These are phyloP conservation scores for Clavariopsis aquatica DNA, from an alignment of 495 filamentous ascomycete genomes.

Conservation along the genomic window DNA sequence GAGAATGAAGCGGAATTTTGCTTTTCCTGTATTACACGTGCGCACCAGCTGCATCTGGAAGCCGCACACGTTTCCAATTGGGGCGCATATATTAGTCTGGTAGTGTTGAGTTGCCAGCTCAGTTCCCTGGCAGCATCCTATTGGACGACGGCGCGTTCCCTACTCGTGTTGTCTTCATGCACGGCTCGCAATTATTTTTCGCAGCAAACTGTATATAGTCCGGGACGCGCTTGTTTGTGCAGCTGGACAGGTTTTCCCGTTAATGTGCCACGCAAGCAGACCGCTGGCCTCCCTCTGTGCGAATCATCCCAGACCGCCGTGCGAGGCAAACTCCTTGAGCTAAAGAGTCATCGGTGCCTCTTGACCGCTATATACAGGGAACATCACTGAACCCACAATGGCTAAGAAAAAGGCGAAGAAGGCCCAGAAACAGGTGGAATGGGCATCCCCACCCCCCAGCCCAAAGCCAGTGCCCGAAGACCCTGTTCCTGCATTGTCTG, in stretches of 20 bases:
- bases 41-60: conserved; percentile 24
- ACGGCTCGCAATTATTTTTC: conserved; percentile 16
- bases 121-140: conserved; percentile 24
- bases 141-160: conserved; percentile 18
- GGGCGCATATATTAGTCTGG: conserved; percentile 35
- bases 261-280: conserved; percentile 37
- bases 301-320: conserved; percentile 14
- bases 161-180: conserved; percentile 31
- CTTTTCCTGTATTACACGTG: conserved; percentile 17
- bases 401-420: conserved; percentile 32
- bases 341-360: conserved; percentile 1
- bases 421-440: conserved; percentile 21
- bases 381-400: conserved; percentile 13
- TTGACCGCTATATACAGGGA: conserved; percentile 24
- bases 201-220: conserved; percentile 34
- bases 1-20: conserved; percentile 20
- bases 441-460: conserved; percentile 29
- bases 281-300: conserved; percentile 27
- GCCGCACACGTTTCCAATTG: conserved; percentile 29
- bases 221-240: conserved; percentile 22
- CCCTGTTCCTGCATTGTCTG: conserved; percentile 7
- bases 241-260: conserved; percentile 21
- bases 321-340: conserved; percentile 33
- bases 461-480: conserved; percentile 20
- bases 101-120: conserved; percentile 29